Percentiles rank a stretch among this genome's conserved stretches.
Conservation (phyloP, 2,329 filamentous ascomycete species). For the Cordyceps cateniannulata region DNA sequence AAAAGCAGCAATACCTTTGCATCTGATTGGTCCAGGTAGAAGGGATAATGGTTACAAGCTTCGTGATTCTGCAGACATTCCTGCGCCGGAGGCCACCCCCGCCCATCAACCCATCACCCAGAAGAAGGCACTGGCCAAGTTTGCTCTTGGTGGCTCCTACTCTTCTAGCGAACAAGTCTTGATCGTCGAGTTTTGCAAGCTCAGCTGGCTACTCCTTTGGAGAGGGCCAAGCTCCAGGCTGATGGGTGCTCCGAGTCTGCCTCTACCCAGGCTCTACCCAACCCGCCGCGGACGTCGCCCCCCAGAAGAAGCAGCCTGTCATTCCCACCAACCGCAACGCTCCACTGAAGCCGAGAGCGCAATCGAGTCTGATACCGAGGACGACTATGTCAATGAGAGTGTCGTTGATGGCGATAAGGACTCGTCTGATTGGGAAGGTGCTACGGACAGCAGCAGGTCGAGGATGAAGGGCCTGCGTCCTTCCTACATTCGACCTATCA, state of each 20-base stretch:
- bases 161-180: constrained; percentile 56
- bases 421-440: constrained; percentile 55
- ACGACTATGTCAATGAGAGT: constrained; percentile 71
- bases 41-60: too few relatives aligned
- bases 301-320: constrained; percentile 63
- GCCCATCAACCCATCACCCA: constrained; percentile 34
- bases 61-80: too few relatives aligned
- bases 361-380: constrained; percentile 54
- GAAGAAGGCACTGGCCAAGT: constrained; percentile 51
- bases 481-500: too few relatives aligned
- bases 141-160: constrained; percentile 72
- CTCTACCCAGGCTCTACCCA: constrained; percentile 55
- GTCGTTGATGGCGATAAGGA: constrained; percentile 69
- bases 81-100: constrained; percentile 22
- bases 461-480: too few relatives aligned
- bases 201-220: constrained; percentile 23
- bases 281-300: constrained; percentile 35
- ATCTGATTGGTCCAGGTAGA: too few relatives aligned
- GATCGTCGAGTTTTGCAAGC: constrained; percentile 39
- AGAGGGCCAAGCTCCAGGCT: constrained; percentile 43
- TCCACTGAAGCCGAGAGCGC: constrained; percentile 49
- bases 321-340: constrained; percentile 64
- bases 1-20: too few relatives aligned
- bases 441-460: constrained; percentile 43
- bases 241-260: constrained; percentile 65